These are phyloP conservation scores for Morella rubra DNA, from an alignment of 306 rosid species.

Conservation along the genomic window DNA sequence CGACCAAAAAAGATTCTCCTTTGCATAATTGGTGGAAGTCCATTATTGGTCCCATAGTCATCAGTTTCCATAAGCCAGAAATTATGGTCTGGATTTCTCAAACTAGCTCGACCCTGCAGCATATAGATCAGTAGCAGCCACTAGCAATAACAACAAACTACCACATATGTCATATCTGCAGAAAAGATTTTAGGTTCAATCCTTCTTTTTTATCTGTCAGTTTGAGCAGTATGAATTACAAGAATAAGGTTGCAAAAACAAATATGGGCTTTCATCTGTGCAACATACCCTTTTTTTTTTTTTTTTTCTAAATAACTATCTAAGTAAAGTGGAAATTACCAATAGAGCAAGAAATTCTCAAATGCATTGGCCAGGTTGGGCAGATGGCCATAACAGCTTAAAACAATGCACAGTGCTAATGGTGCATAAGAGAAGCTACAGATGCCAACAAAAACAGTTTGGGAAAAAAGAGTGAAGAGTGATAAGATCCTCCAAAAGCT, in stretches of 20 bases:
- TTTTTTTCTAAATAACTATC: background rate
- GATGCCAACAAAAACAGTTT: background rate
- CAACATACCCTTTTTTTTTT: background rate
- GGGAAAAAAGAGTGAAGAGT: background rate
- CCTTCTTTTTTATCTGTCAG: background rate
- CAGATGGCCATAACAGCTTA: too few species aligned
- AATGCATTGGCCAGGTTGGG: too few species aligned
- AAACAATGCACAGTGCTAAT: background rate
- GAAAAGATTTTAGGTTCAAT: too few species aligned
- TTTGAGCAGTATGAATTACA: background rate
- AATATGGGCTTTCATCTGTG: background rate
- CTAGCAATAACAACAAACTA: constrained; percentile 8
- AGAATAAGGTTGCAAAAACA: background rate
- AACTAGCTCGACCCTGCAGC: constrained; percentile 73
- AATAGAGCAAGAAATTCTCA: background rate
- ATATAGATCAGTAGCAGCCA: constrained; percentile 11
- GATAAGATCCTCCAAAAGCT: background rate
- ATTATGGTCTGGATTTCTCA: constrained; percentile 82
- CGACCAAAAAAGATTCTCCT: constrained; percentile 88
- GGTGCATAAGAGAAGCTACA: background rate
- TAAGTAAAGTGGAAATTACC: background rate
- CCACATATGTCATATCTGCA: background rate
- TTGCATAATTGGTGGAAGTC: constrained; percentile 80
- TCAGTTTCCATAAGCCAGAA: constrained; percentile 87
- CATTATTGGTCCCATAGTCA: constrained; percentile 71